Percentiles rank a stretch among this genome's conserved stretches.
Evolutionary conservation across 2,329 filamentous ascomycete species (phyloP).

Genomic region (Penicillium sp.): DNA sequence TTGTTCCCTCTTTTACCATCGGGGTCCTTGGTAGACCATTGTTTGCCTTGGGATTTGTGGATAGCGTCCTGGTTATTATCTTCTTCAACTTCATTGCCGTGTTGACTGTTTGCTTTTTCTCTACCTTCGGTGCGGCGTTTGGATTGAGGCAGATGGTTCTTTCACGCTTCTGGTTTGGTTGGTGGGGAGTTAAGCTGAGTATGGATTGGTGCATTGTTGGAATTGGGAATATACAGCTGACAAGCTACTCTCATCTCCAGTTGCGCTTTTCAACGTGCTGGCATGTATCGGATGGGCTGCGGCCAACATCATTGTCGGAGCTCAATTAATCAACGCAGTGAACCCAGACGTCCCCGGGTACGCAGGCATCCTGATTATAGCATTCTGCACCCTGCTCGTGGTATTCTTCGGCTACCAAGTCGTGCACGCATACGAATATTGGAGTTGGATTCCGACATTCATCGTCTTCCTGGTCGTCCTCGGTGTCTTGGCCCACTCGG

Average conservation of each 20-base stretch:
- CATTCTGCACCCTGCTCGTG: conserved; percentile 64
- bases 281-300: conserved; percentile 73
- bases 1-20: conserved; percentile 72
- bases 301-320: conserved; percentile 76
- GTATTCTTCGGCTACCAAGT: conserved; percentile 72
- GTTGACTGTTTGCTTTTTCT: conserved; percentile 71
- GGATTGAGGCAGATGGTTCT: conserved; percentile 78
- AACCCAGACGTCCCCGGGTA: conserved; percentile 68
- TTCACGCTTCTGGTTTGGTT: conserved; percentile 73
- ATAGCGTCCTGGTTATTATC: conserved; percentile 68
- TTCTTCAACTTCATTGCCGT: conserved; percentile 74
- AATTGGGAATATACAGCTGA: background rate
- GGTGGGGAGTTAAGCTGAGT: conserved; percentile 66
- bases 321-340: conserved; percentile 72
- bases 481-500: conserved; percentile 65
- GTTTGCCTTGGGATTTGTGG: conserved; percentile 70
- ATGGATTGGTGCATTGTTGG: conserved; percentile 23
- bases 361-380: conserved; percentile 73
- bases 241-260: conserved; percentile 27
- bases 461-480: conserved; percentile 72
- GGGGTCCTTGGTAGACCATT: conserved; percentile 68
- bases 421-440: conserved; percentile 75
- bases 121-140: conserved; percentile 70
- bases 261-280: conserved; percentile 69
- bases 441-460: conserved; percentile 69